Conservation (phyloP, 2,329 filamentous ascomycete species). For the Trichoderma koningiopsis region DNA sequence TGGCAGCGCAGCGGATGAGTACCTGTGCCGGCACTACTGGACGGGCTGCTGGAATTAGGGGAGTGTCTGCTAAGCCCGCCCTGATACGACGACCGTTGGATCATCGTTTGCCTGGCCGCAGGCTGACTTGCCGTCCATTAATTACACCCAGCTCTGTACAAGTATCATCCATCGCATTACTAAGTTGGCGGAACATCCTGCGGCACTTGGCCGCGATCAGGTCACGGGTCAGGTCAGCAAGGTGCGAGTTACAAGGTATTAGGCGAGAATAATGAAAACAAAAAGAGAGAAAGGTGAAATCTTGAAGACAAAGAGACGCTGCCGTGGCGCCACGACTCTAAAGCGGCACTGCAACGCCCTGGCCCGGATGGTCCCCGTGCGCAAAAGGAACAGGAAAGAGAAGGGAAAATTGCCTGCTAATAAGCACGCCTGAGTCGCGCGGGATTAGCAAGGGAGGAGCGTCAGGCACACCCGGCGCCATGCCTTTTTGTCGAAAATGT, state of each 20-base stretch:
- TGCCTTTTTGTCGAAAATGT: conserved; percentile 1
- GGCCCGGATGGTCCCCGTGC: conserved; percentile 20
- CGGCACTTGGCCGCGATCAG: background rate
- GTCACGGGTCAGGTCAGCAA: background rate
- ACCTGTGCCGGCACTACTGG: background rate
- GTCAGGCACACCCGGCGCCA: conserved; percentile 25
- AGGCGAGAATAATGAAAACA: background rate
- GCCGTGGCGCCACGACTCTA: background rate
- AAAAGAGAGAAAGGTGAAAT: background rate
- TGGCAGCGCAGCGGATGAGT: background rate
- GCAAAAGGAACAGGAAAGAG: conserved; percentile 2
- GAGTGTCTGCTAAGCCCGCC: background rate
- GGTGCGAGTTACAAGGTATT: background rate
- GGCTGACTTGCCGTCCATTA: background rate
- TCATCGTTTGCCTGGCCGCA: background rate
- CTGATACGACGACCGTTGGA: background rate
- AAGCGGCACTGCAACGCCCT: conserved; percentile 17
- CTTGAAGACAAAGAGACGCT: background rate
- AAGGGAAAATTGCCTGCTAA: background rate
- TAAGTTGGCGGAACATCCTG: background rate
- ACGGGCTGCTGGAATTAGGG: background rate
- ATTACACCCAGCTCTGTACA: background rate
- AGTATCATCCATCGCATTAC: background rate
- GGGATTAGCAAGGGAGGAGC: conserved; percentile 21
- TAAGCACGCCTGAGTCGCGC: conserved; percentile 14